Percentiles rank a stretch among this genome's conserved stretches.
phyloP scores from a whole-genome alignment of 495 filamentous ascomycete species.

The Cladorrhinum samala region DNA sequence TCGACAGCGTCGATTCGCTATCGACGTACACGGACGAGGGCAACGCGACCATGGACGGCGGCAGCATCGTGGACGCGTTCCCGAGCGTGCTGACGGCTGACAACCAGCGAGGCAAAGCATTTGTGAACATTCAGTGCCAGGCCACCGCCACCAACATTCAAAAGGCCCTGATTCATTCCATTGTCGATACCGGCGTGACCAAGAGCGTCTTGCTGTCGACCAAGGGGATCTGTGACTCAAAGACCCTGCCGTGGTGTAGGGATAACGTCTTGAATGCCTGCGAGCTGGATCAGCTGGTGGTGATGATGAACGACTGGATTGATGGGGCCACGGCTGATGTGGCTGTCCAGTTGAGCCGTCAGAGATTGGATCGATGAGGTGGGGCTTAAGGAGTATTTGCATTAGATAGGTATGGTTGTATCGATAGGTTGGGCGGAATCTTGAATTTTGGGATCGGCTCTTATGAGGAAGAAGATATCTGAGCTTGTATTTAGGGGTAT shows the following conservation, averaged over 20 bases:
- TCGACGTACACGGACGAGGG: constrained; percentile 48
- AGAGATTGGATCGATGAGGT: constrained; percentile 30
- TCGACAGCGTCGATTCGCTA: constrained; percentile 37
- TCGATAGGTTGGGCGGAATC: background rate
- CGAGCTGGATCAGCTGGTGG: constrained; percentile 34
- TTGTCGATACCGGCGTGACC: constrained; percentile 36
- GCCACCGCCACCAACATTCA: constrained; percentile 48
- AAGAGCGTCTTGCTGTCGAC: constrained; percentile 43
- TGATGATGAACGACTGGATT: constrained; percentile 52
- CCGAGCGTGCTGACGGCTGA: constrained; percentile 30
- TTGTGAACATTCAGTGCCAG: constrained; percentile 49
- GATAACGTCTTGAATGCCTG: constrained; percentile 35
- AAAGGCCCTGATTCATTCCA: constrained; percentile 41
- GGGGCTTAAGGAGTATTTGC: background rate
- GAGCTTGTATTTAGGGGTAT: no score
- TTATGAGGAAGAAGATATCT: background rate
- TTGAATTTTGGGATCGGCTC: background rate
- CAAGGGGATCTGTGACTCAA: constrained; percentile 45
- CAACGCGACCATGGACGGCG: constrained; percentile 44
- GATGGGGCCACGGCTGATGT: constrained; percentile 49
- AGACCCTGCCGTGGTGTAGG: constrained; percentile 45
- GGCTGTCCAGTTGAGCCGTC: constrained; percentile 36
- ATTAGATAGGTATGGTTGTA: no score
- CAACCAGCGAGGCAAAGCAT: constrained; percentile 33
- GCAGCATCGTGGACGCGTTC: constrained; percentile 40